Evolutionary conservation across 331 rosid genomes (phyloP), one percentile per base, ranked within the genome.

Genomic region (Rhamnella rubrinervis): DNA sequence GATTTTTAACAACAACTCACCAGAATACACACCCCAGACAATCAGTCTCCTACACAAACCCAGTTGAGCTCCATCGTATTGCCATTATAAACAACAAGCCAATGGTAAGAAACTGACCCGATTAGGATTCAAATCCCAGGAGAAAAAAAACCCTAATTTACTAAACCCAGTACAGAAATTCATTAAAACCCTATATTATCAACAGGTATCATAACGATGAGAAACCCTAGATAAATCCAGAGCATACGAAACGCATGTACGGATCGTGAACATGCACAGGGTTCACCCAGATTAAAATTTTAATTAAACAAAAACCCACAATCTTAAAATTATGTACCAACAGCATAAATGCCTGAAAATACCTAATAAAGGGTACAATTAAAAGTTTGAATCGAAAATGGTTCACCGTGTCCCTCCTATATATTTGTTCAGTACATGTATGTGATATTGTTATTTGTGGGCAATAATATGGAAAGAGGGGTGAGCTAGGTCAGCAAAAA

Each of bases 401-500:
- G 64, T 67, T 78, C 73, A 66, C 70, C 63, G 60, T 80, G 64
- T 62, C 49, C 81, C 66, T 68, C 10, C 25, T 21, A 18, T 71
- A 38, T 20, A 47, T 14, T 49, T 49, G 9, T 19, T 59, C 44
- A 62, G 67, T 62, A 39, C 23, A 49, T 44, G 56, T 13, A 39
- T 44, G 21, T n/a, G 4, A 18, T 19, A 46, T 49, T 66, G 18
- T 26, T 66, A 17, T 49, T 65, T 15, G 25, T 25, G 40, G 61
- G 80, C 78, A 55, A 78, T 75, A 59, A 60, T 61, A 47, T 41
- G 53, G 62, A 37, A 28, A 6, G 60, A 70, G 75, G 26, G 79
- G 68, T 59, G 78, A 78, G 78, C 81, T 80, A 76, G 84, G 83
- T 82, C 84, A 79, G 81, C 75, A 83, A 80, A 88, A 75, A 61